These are phyloP conservation scores for Aspergillus pseudotamarii DNA, from an alignment of 2,329 filamentous ascomycete genomes.

Conservation along the genomic window DNA sequence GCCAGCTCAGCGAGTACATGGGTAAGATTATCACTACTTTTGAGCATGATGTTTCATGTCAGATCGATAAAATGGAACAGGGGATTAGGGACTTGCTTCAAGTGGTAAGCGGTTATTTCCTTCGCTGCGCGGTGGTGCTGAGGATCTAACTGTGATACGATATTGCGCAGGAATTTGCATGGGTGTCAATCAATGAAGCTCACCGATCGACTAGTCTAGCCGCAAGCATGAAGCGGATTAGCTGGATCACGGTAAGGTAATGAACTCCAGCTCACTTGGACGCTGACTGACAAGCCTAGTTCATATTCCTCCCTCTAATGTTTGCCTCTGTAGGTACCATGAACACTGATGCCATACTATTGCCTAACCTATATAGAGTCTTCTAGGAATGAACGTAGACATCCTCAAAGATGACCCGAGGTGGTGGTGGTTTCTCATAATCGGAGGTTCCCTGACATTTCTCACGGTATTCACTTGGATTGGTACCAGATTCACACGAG, in stretches of 20 bases:
- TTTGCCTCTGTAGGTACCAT: slow-evolving; percentile 16
- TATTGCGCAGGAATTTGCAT: slow-evolving; percentile 18
- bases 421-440: slow-evolving; percentile 17
- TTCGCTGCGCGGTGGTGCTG: neutral
- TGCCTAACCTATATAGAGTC: slow-evolving; percentile 12
- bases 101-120: slow-evolving; percentile 6
- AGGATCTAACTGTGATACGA: neutral
- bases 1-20: slow-evolving; percentile 17
- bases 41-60: slow-evolving; percentile 13
- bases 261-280: neutral
- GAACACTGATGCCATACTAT: neutral
- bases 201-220: slow-evolving; percentile 21
- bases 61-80: slow-evolving; percentile 21
- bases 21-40: slow-evolving; percentile 10
- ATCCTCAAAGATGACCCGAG: slow-evolving; percentile 12
- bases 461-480: slow-evolving; percentile 14
- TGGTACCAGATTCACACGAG: slow-evolving; percentile 12
- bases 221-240: slow-evolving; percentile 20
- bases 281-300: slow-evolving; percentile 7
- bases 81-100: slow-evolving; percentile 19
- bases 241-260: slow-evolving; percentile 17
- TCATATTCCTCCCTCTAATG: slow-evolving; percentile 18
- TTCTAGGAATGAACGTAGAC: slow-evolving; percentile 21
- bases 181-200: slow-evolving; percentile 21
- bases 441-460: slow-evolving; percentile 12